Conservation (phyloP, 2,329 filamentous ascomycete species). For the Xylariaceae sp. region DNA sequence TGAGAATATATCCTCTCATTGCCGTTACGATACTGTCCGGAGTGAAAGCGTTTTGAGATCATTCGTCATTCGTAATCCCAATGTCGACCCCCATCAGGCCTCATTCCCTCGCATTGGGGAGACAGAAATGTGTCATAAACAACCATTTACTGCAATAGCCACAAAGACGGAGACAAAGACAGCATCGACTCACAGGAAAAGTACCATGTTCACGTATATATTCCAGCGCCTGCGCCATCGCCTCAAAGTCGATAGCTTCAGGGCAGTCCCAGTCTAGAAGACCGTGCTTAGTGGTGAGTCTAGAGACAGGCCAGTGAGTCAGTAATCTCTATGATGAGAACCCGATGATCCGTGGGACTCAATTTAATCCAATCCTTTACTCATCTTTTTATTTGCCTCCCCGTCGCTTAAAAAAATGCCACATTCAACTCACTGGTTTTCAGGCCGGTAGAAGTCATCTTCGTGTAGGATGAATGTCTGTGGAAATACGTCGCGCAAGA, state of each 20-base stretch:
- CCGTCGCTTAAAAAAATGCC: background rate
- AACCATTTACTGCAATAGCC: background rate
- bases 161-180: background rate
- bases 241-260: slow-evolving; percentile 65
- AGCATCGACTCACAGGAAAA: slow-evolving; percentile 48
- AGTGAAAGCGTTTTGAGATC: background rate
- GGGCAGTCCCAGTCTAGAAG: slow-evolving; percentile 90
- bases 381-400: background rate
- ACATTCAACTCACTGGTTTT: slow-evolving; percentile 53
- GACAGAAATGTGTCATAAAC: background rate
- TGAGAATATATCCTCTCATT: background rate
- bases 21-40: background rate
- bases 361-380: background rate
- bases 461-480: slow-evolving; percentile 80
- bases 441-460: slow-evolving; percentile 90
- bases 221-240: slow-evolving; percentile 59
- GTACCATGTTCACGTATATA: slow-evolving; percentile 66
- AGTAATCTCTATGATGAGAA: background rate
- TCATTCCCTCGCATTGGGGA: background rate
- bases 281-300: slow-evolving; percentile 51
- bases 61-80: background rate
- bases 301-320: slow-evolving; percentile 25
- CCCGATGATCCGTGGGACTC: background rate
- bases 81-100: background rate
- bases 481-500: slow-evolving; percentile 77